These are phyloP conservation scores for Radiomyces spectabilis DNA, from an alignment of 192 early-diverging fungal species.

Conservation along the genomic window DNA sequence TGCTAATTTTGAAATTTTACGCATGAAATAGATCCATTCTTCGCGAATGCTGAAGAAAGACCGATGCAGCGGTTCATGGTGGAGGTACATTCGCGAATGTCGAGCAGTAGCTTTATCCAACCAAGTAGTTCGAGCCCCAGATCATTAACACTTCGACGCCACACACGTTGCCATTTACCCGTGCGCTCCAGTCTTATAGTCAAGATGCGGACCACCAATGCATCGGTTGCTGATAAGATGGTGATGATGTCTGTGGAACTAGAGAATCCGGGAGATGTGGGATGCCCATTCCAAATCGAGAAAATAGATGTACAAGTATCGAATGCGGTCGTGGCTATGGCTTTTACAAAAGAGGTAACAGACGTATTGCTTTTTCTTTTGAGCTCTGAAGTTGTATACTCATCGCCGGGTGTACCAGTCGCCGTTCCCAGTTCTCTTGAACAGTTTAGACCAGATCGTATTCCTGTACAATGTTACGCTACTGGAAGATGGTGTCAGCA, in stretches of 20 bases:
- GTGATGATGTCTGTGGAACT: conserved; percentile 59
- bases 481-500: conserved; percentile 36
- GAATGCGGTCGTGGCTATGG: conserved; percentile 37
- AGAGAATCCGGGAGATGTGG: conserved; percentile 46
- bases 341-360: conserved; percentile 34
- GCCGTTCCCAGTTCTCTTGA: conserved; percentile 35
- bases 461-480: conserved; percentile 49
- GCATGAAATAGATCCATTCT: conserved; percentile 4
- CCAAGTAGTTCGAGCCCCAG: not conserved
- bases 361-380: not conserved
- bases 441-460: conserved; percentile 46
- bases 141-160: not conserved
- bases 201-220: conserved; percentile 52
- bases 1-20: not conserved
- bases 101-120: not conserved
- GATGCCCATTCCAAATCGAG: conserved; percentile 39
- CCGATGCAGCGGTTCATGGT: conserved; percentile 18
- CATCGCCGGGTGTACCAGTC: conserved; percentile 2
- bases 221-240: conserved; percentile 44
- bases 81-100: not conserved
- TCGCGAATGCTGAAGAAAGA: not conserved
- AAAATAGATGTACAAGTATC: conserved; percentile 46
- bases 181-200: conserved; percentile 46
- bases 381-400: not conserved
- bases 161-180: no score